Evolutionary conservation across 306 rosid species (phyloP), one percentile per base, ranked within the genome.

Genomic region (Styphnolobium japonicum): DNA sequence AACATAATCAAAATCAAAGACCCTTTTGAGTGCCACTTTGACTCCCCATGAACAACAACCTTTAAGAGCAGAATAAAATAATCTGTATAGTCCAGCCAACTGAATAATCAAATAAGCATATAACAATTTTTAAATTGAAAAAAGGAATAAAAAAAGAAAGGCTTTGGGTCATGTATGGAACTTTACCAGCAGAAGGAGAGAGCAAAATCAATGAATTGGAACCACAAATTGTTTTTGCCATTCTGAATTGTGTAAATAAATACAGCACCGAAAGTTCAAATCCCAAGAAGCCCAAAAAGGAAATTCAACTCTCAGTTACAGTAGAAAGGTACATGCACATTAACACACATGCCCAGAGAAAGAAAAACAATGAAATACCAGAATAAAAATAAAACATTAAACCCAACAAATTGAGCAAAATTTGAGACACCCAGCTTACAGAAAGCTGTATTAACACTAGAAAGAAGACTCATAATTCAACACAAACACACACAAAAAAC

Each of bases 131-230:
- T 65, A 66, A 53, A 63, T 21, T 49, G 55, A 21, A 56, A 49
- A 11, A 58, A 57, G 62, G 76, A 80, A 75, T 25, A 68, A 52
- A 77, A 63, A 72, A 62, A 37, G 65, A 48, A 29, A 66, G 11
- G 65, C 16, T 58, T 33, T 25, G 51, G 70, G 77, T 77, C 76
- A 52, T 72, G 85, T 81, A 42, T 33, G 62, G 27, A 73, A 83
- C 70, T 77, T 77, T 72, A 81, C 77, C 76, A 76, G 53, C 57
- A 80, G 67, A 70, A 70, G 52, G 52, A 71, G 68, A 25, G 77
- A 71, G 53, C 33, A 62, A 68, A 55, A 65, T 78, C 78, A 74
- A 61, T 61, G 79, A 75, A 79, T 61, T 69, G 29, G 65, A 70
- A 75, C 36, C 53, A 76, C 64, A 23, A 61, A 60, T 43, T 45